Evolutionary conservation across 257 asterid species (phyloP).

Genomic region (Cinchona pubescens): DNA sequence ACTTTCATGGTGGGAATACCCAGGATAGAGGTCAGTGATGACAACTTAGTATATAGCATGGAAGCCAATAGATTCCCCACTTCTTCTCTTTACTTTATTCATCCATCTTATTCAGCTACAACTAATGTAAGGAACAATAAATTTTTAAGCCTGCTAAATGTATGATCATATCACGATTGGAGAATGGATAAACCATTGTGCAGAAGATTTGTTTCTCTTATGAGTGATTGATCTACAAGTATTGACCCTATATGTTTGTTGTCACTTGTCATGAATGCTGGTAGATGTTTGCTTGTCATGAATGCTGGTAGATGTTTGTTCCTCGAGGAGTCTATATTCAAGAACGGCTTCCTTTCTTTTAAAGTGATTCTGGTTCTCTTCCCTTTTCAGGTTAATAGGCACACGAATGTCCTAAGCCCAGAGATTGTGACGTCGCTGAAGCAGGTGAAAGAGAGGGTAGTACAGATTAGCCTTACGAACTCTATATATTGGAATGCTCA

Average conservation of each 20-base stretch:
- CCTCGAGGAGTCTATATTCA: neutral
- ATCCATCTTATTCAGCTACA: neutral
- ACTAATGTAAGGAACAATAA: neutral
- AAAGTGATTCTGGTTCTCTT: neutral
- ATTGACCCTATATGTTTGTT: neutral
- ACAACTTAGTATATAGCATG: neutral
- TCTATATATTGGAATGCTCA: slow-evolving; percentile 97
- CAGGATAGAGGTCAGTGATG: neutral
- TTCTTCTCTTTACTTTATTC: neutral
- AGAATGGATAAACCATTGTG: neutral
- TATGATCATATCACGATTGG: neutral
- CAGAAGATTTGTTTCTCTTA: neutral
- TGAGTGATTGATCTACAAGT: neutral
- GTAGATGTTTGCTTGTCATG: neutral
- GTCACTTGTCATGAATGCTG: neutral
- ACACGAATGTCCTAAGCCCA: slow-evolving; percentile 65
- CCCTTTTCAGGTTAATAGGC: slow-evolving; percentile 55
- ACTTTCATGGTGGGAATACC: neutral
- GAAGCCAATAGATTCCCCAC: neutral
- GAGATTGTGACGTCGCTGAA: slow-evolving; percentile 73
- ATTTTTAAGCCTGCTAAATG: neutral
- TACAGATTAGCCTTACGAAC: slow-evolving; percentile 92
- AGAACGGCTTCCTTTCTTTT: neutral
- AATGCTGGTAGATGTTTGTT: neutral
- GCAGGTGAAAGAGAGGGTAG: slow-evolving; percentile 75